These are phyloP conservation scores for Dactylonectria macrodidyma DNA, from an alignment of 2,329 filamentous ascomycete species.

Conservation along the genomic window DNA sequence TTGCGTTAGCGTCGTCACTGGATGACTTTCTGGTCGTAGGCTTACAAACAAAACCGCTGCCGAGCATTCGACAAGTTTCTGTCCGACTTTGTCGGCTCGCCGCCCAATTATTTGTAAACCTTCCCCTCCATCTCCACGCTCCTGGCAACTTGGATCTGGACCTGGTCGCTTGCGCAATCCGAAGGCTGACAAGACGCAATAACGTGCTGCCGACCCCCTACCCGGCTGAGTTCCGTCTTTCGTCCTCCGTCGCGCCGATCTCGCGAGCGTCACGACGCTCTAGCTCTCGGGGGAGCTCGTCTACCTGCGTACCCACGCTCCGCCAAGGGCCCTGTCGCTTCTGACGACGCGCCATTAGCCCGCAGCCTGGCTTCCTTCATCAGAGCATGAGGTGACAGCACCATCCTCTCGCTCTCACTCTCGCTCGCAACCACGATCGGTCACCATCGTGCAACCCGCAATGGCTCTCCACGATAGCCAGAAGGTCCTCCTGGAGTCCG, in stretches of 20 bases:
- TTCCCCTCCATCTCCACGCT: not conserved
- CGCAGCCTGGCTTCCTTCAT: slow-evolving; percentile 20
- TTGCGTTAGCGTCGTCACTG: slow-evolving; percentile 22
- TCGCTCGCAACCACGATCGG: slow-evolving; percentile 10
- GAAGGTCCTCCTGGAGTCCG: slow-evolving; percentile 67
- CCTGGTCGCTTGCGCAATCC: not conserved
- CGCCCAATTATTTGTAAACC: slow-evolving; percentile 27
- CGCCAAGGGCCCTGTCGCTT: slow-evolving; percentile 1
- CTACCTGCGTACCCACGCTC: slow-evolving; percentile 6
- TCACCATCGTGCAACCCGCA: slow-evolving; percentile 39
- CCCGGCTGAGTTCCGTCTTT: not conserved
- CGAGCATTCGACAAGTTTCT: slow-evolving; percentile 27
- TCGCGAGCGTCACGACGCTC: slow-evolving; percentile 7
- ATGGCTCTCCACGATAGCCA: slow-evolving; percentile 56
- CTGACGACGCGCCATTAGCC: slow-evolving; percentile 27
- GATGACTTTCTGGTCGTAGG: slow-evolving; percentile 1
- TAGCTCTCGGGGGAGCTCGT: not conserved
- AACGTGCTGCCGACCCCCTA: not conserved
- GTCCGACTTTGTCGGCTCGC: slow-evolving; percentile 17
- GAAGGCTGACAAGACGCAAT: not conserved
- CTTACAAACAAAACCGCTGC: slow-evolving; percentile 23
- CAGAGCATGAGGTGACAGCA: slow-evolving; percentile 27
- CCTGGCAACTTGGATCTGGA: slow-evolving; percentile 4
- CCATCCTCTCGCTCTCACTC: slow-evolving; percentile 10
- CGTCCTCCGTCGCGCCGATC: not conserved